These are phyloP conservation scores for Castanea crenata DNA, from an alignment of 306 rosid genomes.

Conservation along the genomic window DNA sequence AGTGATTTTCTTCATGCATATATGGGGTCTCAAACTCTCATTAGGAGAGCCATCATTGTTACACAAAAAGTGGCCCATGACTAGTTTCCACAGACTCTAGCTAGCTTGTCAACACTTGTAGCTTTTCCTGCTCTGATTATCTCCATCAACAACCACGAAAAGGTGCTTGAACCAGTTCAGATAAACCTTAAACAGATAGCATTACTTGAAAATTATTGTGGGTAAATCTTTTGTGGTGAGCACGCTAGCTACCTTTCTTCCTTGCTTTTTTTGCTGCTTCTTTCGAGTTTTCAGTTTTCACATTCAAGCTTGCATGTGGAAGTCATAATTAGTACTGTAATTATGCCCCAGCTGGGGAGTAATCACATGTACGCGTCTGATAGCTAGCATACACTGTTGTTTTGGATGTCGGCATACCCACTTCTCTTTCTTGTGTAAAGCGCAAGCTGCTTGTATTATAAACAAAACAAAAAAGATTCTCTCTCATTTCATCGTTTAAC, in stretches of 20 bases:
- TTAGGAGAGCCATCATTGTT: slow-evolving; percentile 12
- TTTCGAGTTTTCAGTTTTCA: slow-evolving; percentile 38
- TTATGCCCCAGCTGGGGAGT: slow-evolving; percentile 23
- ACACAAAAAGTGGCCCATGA: slow-evolving; percentile 13
- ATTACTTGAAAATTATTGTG: slow-evolving; percentile 24
- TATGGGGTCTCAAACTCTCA: slow-evolving; percentile 14
- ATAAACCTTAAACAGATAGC: slow-evolving; percentile 31
- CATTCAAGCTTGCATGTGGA: slow-evolving; percentile 50
- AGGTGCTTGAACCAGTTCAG: slow-evolving; percentile 23
- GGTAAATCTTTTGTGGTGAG: background rate
- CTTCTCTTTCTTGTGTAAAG: slow-evolving; percentile 8
- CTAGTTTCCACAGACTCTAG: slow-evolving; percentile 2
- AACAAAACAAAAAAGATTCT: too few species aligned
- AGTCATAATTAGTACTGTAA: slow-evolving; percentile 47
- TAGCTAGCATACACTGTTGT: background rate
- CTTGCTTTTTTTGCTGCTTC: background rate
- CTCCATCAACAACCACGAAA: slow-evolving; percentile 27
- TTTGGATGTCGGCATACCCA: too few species aligned
- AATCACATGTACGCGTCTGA: slow-evolving; percentile 28
- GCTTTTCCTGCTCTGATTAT: slow-evolving; percentile 21
- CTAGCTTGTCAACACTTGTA: background rate
- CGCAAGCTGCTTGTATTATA: too few species aligned
- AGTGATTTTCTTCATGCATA: background rate
- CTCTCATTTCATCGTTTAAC: too few species aligned
- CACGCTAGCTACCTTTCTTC: slow-evolving; percentile 8